Base-by-base conservation (phyloP, 208 protist species). In the Leishmania braziliensis region DNA sequence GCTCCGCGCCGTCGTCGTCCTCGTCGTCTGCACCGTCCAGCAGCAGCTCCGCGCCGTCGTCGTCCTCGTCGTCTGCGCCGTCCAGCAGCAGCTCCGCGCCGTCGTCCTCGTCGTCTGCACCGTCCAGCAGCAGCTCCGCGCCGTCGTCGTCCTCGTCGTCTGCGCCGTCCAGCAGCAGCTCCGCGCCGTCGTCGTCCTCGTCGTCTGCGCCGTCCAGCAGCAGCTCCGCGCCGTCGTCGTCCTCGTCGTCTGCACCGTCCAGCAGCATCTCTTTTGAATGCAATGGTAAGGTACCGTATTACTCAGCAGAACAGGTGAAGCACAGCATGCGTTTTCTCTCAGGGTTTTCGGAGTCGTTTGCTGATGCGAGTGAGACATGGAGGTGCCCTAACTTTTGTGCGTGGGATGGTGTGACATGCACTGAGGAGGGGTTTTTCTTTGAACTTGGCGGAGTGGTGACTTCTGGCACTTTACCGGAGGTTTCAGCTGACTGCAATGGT, bases 371-470 rank as follows among this genome's bases (percentile, higher is more conserved):
- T 14, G 68, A 8, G 1, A 75, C 50, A 0, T 75, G 71, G 71
- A 36, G 23, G 23, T 75, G 71, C 29, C 29, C 71, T 8, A 75
- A 75, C 29, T 75, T 75, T 29, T 75, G 71, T 29, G 29, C n/a
- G 3, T 58, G 71, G 71, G 71, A 4, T 1, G 76, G 76, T 0
- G 51, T 79, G 10, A 43, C 65, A 2, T 79, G 76, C 33, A n/a
- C 0, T 2, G 5, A n/a, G 18, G 23, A 8, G 0, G 76, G 76
- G 23, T 51, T 79, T 23, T 26, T 0, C 0, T 6, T 79, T 0
- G 65, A 79, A 1, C 51, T 79, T 1, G 26, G 0, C 0, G 60
- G 29, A 1, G 43, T 50, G 43, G 29, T 33, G 0, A 18, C 2
- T 8, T 4, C 10, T 3, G 76, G 76, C 8, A 33, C 51, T 1